Conservation (phyloP, 2,329 filamentous ascomycete species). For the Cadophora sp. region DNA sequence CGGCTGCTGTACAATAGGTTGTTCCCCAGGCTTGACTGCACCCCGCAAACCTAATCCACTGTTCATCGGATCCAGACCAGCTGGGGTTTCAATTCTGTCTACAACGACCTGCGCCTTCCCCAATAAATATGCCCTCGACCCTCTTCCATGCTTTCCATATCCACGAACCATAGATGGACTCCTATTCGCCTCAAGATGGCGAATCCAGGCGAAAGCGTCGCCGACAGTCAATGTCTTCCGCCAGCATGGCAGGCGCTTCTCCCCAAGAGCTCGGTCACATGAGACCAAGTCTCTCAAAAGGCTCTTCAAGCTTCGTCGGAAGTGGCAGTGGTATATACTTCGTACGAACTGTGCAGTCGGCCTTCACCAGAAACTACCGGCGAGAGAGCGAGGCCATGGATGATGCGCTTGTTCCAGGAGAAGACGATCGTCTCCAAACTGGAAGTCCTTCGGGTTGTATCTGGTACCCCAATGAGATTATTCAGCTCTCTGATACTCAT, state of each 20-base stretch:
- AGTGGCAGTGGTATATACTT: slow-evolving; percentile 66
- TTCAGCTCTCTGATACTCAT: slow-evolving; percentile 14
- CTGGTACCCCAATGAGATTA: slow-evolving; percentile 48
- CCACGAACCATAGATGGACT: slow-evolving; percentile 10
- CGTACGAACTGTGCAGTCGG: slow-evolving; percentile 59
- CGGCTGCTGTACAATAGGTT: too few species aligned
- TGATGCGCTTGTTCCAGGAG: slow-evolving; percentile 58
- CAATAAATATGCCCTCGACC: background rate
- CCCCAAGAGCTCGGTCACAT: slow-evolving; percentile 26
- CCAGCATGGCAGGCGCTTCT: slow-evolving; percentile 2
- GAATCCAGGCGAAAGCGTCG: slow-evolving; percentile 16
- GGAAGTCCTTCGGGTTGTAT: slow-evolving; percentile 38
- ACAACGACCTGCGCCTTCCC: background rate
- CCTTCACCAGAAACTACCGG: slow-evolving; percentile 48
- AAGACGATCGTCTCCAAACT: slow-evolving; percentile 57
- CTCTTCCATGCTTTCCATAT: background rate
- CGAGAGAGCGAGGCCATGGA: slow-evolving; percentile 38
- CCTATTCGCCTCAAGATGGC: slow-evolving; percentile 1
- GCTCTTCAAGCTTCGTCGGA: slow-evolving; percentile 60
- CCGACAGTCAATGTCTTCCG: slow-evolving; percentile 15
- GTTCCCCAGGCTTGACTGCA: background rate
- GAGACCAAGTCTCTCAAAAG: slow-evolving; percentile 31
- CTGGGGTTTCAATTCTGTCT: background rate
- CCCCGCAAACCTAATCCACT: background rate
- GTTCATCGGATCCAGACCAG: background rate